A percentile compares a stretch with the other conserved stretches of the same genome.
Conservation (phyloP, 2,329 filamentous ascomycete species). For the Xylaria sp. region DNA sequence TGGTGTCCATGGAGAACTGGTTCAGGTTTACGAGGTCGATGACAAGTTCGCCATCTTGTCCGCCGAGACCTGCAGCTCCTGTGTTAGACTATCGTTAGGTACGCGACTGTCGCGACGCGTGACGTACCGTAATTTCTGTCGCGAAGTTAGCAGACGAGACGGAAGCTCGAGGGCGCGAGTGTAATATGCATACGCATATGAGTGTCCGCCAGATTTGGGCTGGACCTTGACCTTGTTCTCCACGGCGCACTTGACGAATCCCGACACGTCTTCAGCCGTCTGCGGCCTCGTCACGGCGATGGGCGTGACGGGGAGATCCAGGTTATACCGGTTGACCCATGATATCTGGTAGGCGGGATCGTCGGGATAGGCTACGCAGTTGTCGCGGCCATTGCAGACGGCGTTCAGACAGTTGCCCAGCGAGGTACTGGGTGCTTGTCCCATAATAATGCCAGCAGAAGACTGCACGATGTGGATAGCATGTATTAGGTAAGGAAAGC, state of each 20-base stretch:
- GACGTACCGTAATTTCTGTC: conserved; percentile 38
- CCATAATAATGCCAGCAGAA: conserved; percentile 41
- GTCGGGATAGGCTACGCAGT: conserved; percentile 51
- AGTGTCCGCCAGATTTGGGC: conserved; percentile 66
- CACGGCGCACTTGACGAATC: conserved; percentile 59
- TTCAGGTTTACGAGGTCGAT: conserved; percentile 59
- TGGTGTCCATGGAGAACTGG: conserved; percentile 54
- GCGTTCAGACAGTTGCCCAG: conserved; percentile 49
- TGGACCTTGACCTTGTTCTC: conserved; percentile 57
- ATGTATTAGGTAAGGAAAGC: conserved; percentile 6
- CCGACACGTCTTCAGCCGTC: conserved; percentile 56
- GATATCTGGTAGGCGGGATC: conserved; percentile 47
- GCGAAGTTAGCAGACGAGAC: conserved; percentile 11
- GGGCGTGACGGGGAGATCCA: conserved; percentile 53
- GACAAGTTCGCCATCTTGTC: conserved; percentile 52
- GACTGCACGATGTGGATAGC: not conserved
- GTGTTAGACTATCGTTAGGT: conserved; percentile 11
- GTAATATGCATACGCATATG: conserved; percentile 54
- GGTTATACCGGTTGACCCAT: conserved; percentile 59
- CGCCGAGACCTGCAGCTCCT: conserved; percentile 46
- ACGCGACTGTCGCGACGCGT: not conserved
- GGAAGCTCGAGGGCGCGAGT: not conserved
- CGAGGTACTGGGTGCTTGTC: conserved; percentile 44
- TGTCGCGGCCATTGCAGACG: conserved; percentile 48
- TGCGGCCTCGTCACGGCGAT: conserved; percentile 59